Base-by-base conservation (phyloP, 768 basidiomycete genomes). In the Mycena alexandri region DNA sequence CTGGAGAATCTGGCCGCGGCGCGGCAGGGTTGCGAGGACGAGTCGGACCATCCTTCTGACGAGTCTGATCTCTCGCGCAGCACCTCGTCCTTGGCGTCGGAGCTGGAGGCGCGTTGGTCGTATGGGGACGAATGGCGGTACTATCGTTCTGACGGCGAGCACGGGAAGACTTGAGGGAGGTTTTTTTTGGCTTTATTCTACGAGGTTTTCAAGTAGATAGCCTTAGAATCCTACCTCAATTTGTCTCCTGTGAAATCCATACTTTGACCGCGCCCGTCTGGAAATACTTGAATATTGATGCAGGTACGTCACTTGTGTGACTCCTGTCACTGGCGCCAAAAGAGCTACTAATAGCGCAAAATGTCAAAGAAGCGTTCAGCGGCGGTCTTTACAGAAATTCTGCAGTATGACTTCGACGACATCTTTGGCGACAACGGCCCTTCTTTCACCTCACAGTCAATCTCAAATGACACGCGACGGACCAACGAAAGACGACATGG, bases 121-220 rank as follows among this genome's bases (percentile, higher is more conserved):
- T 25, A 50, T 21, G 48, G 48, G 12, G 48, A 24, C 16, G 48
- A 50, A 14, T 50, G 48, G 48, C n/a, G 48, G 48, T 50, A 50
- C 22, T 50, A 50, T 50, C 48, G 48, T 17, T 4, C 48, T 5
- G 48, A 25, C 48, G 48, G 48, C 25, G 48, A n/a, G 7, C 48
- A 50, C 21, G 48, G 48, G 25, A 50, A 50, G 21, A n/a, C n/a
- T 25, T 50, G 21, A 36, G 34, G 12, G 34, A 50, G n/a, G n/a
- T n/a, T n/a, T n/a, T n/a, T n/a, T 50, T 50, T 50, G 5, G 11
- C 21, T 17, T 17, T 22, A 25, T 50, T 50, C 5, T 50, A 46
- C 16, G 44, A 5, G 6, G 7, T 14, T 5, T 46, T 7, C 44
- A 36, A 36, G 34, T 36, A 36, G 12, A 17, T 36, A 36, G 12